Conservation (phyloP, 768 basidiomycete genomes). For the Xanthoconium purpureum region DNA sequence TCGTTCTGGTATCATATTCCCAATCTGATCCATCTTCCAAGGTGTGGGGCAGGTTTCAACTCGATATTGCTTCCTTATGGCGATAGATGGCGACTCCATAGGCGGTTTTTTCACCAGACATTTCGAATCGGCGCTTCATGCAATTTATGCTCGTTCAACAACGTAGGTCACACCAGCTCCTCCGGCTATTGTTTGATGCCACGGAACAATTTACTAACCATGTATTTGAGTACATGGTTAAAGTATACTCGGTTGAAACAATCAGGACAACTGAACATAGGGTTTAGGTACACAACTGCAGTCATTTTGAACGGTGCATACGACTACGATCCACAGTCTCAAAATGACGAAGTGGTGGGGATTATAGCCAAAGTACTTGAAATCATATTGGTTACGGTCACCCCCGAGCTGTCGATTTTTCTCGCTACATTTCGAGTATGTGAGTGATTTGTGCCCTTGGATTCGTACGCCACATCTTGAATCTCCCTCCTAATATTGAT, state of each 20-base stretch:
- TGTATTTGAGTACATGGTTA: background rate
- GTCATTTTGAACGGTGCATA: background rate
- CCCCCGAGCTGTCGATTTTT: background rate
- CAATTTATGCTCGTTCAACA: background rate
- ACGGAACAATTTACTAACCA: background rate
- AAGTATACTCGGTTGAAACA: background rate
- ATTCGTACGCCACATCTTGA: too few species aligned
- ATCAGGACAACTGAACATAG: background rate
- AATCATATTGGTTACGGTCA: background rate
- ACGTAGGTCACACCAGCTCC: background rate
- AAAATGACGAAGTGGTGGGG: background rate
- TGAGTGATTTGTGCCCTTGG: background rate
- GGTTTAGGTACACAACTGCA: background rate
- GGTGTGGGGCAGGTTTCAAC: background rate
- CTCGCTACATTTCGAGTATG: background rate
- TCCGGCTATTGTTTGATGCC: background rate
- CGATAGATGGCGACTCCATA: background rate
- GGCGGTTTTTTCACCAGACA: background rate
- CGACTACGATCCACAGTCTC: background rate
- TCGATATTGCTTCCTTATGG: background rate
- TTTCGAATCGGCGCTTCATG: background rate
- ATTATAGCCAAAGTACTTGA: background rate
- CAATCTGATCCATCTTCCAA: background rate
- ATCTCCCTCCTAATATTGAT: background rate
- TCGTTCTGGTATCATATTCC: too few species aligned